phyloP scores from a whole-genome alignment of 352 stramenopile genomes.

The Sclerospora graminicola region DNA sequence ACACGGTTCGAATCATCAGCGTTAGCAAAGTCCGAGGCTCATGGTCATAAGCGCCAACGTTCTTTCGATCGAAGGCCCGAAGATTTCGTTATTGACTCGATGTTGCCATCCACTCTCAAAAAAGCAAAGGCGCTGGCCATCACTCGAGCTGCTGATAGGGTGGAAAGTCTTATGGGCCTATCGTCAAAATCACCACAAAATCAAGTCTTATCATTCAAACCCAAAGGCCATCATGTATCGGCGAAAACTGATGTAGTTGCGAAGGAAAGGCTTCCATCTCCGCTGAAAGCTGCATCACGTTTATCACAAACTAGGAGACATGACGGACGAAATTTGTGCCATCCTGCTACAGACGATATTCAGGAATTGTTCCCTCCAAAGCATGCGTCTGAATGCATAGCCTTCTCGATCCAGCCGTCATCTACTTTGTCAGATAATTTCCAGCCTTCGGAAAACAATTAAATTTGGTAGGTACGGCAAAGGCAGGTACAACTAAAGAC shows the following conservation, averaged over 20 bases:
- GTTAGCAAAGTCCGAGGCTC: background rate
- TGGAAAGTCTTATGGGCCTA: no score
- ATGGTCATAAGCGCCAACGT: slow-evolving; percentile 7
- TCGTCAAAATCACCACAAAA: background rate
- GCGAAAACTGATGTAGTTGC: background rate
- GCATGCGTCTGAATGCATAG: background rate
- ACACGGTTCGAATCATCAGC: background rate
- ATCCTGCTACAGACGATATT: background rate
- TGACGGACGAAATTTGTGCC: background rate
- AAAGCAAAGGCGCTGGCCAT: background rate
- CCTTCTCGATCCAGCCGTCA: background rate
- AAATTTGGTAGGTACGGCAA: background rate
- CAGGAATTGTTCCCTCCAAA: background rate
- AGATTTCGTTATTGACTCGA: background rate
- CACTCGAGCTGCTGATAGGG: background rate
- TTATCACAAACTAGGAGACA: background rate
- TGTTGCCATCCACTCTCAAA: background rate
- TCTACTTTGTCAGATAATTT: background rate
- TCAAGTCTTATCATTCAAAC: background rate
- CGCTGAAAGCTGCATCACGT: no score
- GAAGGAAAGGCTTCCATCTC: background rate
- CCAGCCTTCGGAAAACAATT: background rate
- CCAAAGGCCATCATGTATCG: background rate
- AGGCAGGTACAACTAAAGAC: background rate
- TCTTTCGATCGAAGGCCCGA: background rate